Base-by-base conservation (phyloP, 75 land plant species). In the Larix kaempferi region DNA sequence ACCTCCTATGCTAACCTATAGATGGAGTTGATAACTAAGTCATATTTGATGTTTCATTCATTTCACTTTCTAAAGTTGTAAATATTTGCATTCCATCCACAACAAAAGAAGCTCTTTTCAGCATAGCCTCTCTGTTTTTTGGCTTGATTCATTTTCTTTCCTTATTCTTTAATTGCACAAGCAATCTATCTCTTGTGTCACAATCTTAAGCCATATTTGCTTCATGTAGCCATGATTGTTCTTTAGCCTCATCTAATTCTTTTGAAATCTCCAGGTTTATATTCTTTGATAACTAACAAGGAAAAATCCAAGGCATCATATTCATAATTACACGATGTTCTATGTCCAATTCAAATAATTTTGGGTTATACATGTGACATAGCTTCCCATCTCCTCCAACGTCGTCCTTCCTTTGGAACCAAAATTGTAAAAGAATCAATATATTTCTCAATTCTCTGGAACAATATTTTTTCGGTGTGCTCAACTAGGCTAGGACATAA, bases 371-470 rank as follows among this genome's bases (percentile, higher is more conserved):
- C 7, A 10, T 52, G 16, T 16, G 75, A 63, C 78, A 87, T 56
- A 59, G 0, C 29, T 77, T 44, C 49, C 57, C 73, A 57, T 65
- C 90, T 84, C 83, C n/a, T n/a, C 57, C 59, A 23, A 44, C 55
- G 71, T 23, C 33, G 17, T 56, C 15, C 64, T 67, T 76, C 59
- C 93, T 90, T 80, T n/a, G n/a, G n/a, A n/a, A n/a, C n/a, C n/a
- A n/a, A n/a, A n/a, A n/a, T n/a, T n/a, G n/a, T n/a, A n/a, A n/a
- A n/a, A n/a, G n/a, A n/a, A n/a, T n/a, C n/a, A n/a, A n/a, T n/a
- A n/a, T n/a, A n/a, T 92, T 92, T 23, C 98, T 88, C 25, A 96
- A 79, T 77, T 96, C 99, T 77, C 84, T 80, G 37, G 77, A 73
- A 73, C 91, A 94, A 59, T 23, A 77, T n/a, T 56, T 59, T 71